These are phyloP conservation scores for Panicum miliaceum DNA, from an alignment of 176 grass and related monocot genomes.

Conservation along the genomic window DNA sequence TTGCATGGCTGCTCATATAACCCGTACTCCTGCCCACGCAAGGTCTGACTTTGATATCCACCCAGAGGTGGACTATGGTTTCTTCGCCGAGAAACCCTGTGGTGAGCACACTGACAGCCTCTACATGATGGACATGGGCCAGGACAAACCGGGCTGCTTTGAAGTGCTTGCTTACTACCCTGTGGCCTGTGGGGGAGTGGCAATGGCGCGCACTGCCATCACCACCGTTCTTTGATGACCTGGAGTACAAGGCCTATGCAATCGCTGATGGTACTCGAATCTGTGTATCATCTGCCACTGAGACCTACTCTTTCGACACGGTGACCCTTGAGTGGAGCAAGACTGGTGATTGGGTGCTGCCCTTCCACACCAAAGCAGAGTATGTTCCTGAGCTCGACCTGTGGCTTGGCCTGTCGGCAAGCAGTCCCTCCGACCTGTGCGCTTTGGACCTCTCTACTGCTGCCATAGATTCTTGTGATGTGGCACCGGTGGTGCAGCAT, in stretches of 20 bases:
- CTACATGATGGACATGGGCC: not conserved
- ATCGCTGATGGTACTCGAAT: not conserved
- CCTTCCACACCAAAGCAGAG: not conserved
- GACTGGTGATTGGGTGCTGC: slow-evolving; percentile 10
- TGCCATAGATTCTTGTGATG: too few species aligned
- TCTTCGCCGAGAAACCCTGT: not conserved
- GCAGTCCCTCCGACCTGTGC: not conserved
- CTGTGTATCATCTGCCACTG: not conserved
- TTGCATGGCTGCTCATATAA: not conserved
- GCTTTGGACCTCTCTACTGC: not conserved
- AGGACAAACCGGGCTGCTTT: not conserved
- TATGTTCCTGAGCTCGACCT: not conserved
- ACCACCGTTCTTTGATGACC: not conserved
- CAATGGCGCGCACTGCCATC: not conserved
- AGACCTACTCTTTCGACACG: not conserved
- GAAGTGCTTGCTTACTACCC: slow-evolving; percentile 4
- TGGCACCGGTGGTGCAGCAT: not conserved
- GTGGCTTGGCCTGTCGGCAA: slow-evolving; percentile 2
- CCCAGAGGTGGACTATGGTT: not conserved
- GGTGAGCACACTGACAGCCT: not conserved
- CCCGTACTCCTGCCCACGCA: not conserved
- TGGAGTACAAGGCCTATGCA: not conserved
- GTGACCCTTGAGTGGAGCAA: not conserved
- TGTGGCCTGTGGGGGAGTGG: not conserved
- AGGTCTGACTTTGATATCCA: not conserved